phyloP scores from a whole-genome alignment of 257 asterid genomes.

The Apocynum venetum region DNA sequence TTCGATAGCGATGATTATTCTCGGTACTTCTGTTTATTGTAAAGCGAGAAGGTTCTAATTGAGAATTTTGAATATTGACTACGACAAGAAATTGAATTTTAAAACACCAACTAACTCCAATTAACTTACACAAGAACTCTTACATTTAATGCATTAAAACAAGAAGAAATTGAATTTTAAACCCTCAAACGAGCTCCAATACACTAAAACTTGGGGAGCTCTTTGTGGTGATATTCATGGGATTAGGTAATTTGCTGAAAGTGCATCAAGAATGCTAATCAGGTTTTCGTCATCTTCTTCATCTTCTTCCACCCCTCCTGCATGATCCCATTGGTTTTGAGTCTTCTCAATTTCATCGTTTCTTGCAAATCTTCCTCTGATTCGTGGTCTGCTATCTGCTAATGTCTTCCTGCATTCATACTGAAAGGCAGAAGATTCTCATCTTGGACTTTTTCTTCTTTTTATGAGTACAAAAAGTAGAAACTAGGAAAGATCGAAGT shows the following conservation, averaged over 20 bases:
- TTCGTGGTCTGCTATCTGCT: constrained; percentile 86
- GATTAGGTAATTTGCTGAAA: constrained; percentile 42
- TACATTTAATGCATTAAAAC: constrained; percentile 8
- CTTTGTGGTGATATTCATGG: constrained; percentile 30
- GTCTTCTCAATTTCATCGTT: constrained; percentile 57
- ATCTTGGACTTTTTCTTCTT: not conserved
- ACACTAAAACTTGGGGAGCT: constrained; percentile 35
- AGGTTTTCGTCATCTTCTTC: constrained; percentile 56
- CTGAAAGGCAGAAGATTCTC: constrained; percentile 28
- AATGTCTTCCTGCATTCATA: constrained; percentile 89
- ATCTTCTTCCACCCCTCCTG: constrained; percentile 37
- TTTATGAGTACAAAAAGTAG: not conserved
- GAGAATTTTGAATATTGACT: not conserved
- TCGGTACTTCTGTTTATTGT: not conserved
- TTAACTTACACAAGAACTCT: constrained; percentile 1
- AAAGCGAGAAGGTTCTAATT: not conserved
- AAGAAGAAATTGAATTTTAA: constrained; percentile 2
- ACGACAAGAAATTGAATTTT: not conserved
- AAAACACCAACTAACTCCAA: not conserved
- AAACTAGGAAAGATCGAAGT: not conserved
- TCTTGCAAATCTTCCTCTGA: constrained; percentile 80
- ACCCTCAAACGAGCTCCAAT: constrained; percentile 29
- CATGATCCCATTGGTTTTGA: constrained; percentile 48
- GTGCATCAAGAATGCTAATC: constrained; percentile 63
- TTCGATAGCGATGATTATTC: not conserved